Base-by-base conservation (phyloP, 345 rosid genomes). In the Populus euphratica region DNA sequence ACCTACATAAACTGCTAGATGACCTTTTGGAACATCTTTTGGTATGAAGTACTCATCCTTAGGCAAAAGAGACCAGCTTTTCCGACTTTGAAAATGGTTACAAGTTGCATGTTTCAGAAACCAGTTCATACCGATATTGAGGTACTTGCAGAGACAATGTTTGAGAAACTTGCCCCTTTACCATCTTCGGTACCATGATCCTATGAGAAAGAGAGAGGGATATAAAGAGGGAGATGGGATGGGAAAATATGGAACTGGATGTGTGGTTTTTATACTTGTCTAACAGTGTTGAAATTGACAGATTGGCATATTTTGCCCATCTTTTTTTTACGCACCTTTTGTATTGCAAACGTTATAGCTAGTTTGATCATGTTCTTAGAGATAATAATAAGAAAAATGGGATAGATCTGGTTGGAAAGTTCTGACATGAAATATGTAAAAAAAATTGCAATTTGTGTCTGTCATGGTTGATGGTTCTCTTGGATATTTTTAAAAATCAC, bases 11-110 rank as follows among this genome's bases (percentile, higher is more conserved):
- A 84, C 84, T 8, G 77, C 89, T 35, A 83, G 7, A 44, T 85
- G 86, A 49, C 88, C 89, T 73, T 68, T 80, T 0, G 91, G 86
- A 13, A 88, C 85, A 70, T 86, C 90, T 23, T 69, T 73, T 0
- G 88, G 89, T 31, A 17, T 31, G n/a, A 16, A 29, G 27, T 17
- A 1, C 4, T 31, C 54, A 2, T 75, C 54, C 63, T 65, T 20
- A 0, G 3, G 13, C 23, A 80, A 52, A 38, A 75, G 66, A 68
- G 54, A 69, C 70, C 69, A 68, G 1, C 62, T 33, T 21, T 66
- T 31, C 69, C 18, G 52, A 27, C 39, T 64, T 54, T 35, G 44
- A 44, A 39, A 16, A 23, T 31, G 43, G 20, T 21, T n/a, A 52
- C 59, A 67, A 17, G 61, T 14, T 67, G 72, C 70, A 50, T 13